These are phyloP conservation scores for Sporothrix brunneoviolacea DNA, from an alignment of 2,329 filamentous ascomycete species.

Conservation along the genomic window DNA sequence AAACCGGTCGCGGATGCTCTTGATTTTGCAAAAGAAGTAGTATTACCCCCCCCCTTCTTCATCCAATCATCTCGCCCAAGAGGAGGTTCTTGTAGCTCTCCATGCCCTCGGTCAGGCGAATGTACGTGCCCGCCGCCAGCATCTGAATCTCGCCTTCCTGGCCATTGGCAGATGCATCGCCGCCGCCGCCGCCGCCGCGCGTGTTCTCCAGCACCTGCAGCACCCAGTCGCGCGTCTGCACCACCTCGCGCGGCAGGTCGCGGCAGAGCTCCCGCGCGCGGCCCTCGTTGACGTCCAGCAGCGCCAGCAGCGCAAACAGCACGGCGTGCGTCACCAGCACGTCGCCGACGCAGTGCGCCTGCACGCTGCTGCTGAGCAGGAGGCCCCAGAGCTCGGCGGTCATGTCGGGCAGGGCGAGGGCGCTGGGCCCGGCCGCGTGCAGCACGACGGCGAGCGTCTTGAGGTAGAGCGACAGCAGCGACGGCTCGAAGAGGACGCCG, in stretches of 20 bases:
- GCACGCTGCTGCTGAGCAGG: constrained; percentile 57
- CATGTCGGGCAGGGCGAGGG: constrained; percentile 67
- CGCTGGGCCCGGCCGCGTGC: constrained; percentile 75
- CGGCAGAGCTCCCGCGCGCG: constrained; percentile 67
- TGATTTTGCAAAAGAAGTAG: too few species aligned
- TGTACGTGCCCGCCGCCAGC: constrained; percentile 67
- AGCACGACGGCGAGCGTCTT: constrained; percentile 81
- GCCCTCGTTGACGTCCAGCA: constrained; percentile 74
- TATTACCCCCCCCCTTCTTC: neutral
- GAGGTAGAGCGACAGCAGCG: constrained; percentile 71
- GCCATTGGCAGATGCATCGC: constrained; percentile 42
- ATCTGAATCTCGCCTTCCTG: constrained; percentile 77
- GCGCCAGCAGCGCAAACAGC: constrained; percentile 69
- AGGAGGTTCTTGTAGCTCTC: constrained; percentile 73
- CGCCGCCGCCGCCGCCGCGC: constrained; percentile 39
- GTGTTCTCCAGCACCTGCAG: constrained; percentile 62
- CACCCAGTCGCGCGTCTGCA: constrained; percentile 83
- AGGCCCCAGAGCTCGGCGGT: constrained; percentile 79
- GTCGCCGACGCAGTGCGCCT: constrained; percentile 54
- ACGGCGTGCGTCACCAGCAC: constrained; percentile 60
- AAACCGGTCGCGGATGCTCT: too few species aligned
- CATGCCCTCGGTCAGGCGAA: constrained; percentile 73
- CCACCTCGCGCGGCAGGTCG: constrained; percentile 65
- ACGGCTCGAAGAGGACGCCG: constrained; percentile 64
- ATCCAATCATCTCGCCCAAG: constrained; percentile 59